phyloP scores from a whole-genome alignment of 1,284 basidiomycete species.

The Malassezia nana region DNA sequence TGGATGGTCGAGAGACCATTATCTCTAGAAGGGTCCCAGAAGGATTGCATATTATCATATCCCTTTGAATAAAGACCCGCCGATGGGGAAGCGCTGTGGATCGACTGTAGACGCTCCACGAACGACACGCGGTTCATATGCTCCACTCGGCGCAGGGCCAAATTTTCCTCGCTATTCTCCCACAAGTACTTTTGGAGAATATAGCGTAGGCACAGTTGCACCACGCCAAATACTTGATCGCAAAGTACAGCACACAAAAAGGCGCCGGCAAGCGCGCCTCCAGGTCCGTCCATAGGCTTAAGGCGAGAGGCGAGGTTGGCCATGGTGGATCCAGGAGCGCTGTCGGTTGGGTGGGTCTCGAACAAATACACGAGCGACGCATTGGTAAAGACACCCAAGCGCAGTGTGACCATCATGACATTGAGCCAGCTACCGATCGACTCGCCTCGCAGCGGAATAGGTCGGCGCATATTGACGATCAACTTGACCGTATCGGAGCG shows the following conservation, averaged over 20 bases:
- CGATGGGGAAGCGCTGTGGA: background rate
- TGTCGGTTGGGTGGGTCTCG: conserved; percentile 13
- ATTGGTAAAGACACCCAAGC: conserved; percentile 34
- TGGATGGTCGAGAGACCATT: background rate
- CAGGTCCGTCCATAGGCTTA: conserved; percentile 22
- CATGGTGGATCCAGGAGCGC: background rate
- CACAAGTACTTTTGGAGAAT: conserved; percentile 37
- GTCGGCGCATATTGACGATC: conserved; percentile 69
- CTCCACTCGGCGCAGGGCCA: conserved; percentile 30
- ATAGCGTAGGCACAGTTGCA: conserved; percentile 26
- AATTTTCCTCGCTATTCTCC: conserved; percentile 34
- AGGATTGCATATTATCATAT: background rate
- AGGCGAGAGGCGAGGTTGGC: conserved; percentile 19
- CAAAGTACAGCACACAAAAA: conserved; percentile 37
- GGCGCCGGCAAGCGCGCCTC: conserved; percentile 29
- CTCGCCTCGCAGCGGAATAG: conserved; percentile 74
- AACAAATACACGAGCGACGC: conserved; percentile 36
- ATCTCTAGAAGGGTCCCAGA: conserved; percentile 12
- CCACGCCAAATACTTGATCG: conserved; percentile 38
- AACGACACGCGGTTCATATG: conserved; percentile 26
- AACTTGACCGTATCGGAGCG: conserved; percentile 93
- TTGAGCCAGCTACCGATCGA: conserved; percentile 91
- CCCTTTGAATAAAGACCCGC: background rate
- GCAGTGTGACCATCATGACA: conserved; percentile 53
- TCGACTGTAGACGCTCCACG: conserved; percentile 4